A percentile compares a stretch with the other conserved stretches of the same genome.
Conservation (phyloP, 148 eudicot species). For the Polygonum maritimum region DNA sequence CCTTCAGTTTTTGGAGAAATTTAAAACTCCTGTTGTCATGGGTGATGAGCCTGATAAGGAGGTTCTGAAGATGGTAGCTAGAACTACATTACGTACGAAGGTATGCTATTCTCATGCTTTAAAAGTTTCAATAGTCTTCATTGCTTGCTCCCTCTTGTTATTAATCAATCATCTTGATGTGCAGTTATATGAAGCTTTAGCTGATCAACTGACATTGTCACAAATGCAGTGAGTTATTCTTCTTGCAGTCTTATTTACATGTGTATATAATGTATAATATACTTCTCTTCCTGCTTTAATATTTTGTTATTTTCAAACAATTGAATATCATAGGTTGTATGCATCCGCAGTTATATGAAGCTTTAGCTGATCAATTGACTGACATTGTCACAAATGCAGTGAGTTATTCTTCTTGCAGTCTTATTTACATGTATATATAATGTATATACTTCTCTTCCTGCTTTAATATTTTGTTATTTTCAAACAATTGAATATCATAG, state of each 20-base stretch:
- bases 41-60: too few species aligned
- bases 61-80: too few species aligned
- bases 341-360: slow-evolving; percentile 88
- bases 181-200: slow-evolving; percentile 84
- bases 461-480: neutral
- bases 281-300: neutral
- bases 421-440: too few species aligned
- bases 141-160: neutral
- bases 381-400: slow-evolving; percentile 82
- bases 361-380: slow-evolving; percentile 95
- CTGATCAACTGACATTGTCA: slow-evolving; percentile 96
- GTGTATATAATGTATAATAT: too few species aligned
- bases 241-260: slow-evolving; percentile 51
- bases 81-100: too few species aligned
- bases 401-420: slow-evolving; percentile 54
- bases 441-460: neutral
- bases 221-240: slow-evolving; percentile 56
- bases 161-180: neutral
- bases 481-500: slow-evolving; percentile 21
- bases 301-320: neutral
- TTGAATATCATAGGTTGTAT: slow-evolving; percentile 54
- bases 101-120: too few species aligned
- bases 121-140: neutral
- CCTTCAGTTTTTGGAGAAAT: too few species aligned
- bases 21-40: too few species aligned